phyloP scores from a whole-genome alignment of 2,329 filamentous ascomycete species.

The Colletotrichum cordylinicola region DNA sequence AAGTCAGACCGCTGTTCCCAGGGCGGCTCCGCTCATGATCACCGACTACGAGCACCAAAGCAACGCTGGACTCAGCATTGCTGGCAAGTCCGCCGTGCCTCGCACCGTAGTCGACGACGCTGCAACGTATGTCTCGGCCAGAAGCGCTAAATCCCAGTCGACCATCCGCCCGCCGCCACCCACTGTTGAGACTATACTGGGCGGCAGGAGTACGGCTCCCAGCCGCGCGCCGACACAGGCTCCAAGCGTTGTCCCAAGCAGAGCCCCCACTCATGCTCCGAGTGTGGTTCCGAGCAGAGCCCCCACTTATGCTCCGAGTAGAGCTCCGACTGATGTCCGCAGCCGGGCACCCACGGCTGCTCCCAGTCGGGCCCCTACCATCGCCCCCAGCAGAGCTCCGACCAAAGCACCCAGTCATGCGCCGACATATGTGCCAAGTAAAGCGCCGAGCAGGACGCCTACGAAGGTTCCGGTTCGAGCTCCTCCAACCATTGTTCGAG shows the following conservation, averaged over 20 bases:
- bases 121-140: conserved; percentile 50
- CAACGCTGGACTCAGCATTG: conserved; percentile 41
- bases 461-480: neutral
- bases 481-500: conserved; percentile 1
- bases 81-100: conserved; percentile 20
- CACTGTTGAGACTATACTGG: conserved; percentile 30
- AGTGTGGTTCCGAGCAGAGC: neutral
- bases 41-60: conserved; percentile 48
- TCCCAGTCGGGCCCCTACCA: neutral
- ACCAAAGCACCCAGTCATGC: neutral
- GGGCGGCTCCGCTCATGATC: conserved; percentile 43
- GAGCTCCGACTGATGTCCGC: neutral
- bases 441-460: conserved; percentile 11
- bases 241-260: neutral
- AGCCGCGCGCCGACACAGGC: conserved; percentile 28
- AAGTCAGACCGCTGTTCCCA: conserved; percentile 42
- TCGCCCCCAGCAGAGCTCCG: neutral
- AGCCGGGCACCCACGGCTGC: neutral
- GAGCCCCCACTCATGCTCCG: neutral
- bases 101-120: conserved; percentile 32
- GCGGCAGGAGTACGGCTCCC: conserved; percentile 34
- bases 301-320: neutral
- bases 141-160: conserved; percentile 41
- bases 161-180: conserved; percentile 36
- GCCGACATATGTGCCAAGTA: neutral